Base-by-base conservation (phyloP, 331 rosid genomes). In the Saraca asoca region DNA sequence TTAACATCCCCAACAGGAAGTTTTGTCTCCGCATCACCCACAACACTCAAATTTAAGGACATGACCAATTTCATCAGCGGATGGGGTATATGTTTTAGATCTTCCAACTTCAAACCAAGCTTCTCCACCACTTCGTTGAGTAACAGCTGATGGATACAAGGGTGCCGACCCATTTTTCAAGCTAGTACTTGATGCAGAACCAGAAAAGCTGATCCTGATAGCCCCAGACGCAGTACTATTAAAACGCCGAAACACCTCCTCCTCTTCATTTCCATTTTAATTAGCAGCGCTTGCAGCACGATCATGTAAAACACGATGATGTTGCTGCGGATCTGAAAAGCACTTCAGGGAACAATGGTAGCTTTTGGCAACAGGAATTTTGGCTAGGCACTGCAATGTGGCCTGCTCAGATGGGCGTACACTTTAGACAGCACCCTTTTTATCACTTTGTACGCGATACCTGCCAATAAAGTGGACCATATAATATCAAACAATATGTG, bases 311-410 rank as follows among this genome's bases (percentile, higher is more conserved):
- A 87, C 92, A 64, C 99, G 99, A 61, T 94, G 99, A 79, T 94
- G 99, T 79, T 94, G 99, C 99, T 97, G 90, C 42, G 99, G 94
- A 70, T 94, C 99, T 24, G 97, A 94, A 77, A 94, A 94, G 77
- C 99, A 94, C 83, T 94, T 94, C n/a, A 97, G 84, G 9, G 96
- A 75, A 84, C 99, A 94, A 64, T 94, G 99, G 54, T 90, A 94
- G 71, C 99, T 94, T 79, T 90, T 94, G 43, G 91, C 62, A 69
- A 85, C 89, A 62, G 97, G 93, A 52, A 94, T 81, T 86, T 90
- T 94, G 56, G 87, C 93, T 71, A 94, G 75, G 80, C 99, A 94
- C 88, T 94, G 99, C 75, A 94, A 62, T 43, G 97, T 90, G 49
- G 99, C 99, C 80, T 81, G 95, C 85, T 94, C 99, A 37, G 99